Conservation (phyloP, 1,284 basidiomycete species). For the Hymenochaete sp. region DNA sequence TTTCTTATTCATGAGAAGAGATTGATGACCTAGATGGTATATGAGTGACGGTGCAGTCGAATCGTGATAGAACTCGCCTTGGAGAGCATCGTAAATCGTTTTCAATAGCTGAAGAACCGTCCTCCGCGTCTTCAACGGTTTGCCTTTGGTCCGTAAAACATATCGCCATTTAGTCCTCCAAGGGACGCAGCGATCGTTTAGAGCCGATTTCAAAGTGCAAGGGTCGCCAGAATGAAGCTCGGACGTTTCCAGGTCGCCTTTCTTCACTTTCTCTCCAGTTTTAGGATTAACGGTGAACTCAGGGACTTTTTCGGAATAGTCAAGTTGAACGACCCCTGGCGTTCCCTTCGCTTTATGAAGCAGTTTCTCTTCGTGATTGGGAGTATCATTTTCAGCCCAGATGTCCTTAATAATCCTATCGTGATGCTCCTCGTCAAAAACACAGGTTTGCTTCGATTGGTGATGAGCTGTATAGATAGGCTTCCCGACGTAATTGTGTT, state of each 20-base stretch:
- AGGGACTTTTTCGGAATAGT: no score
- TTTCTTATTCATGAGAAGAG: not conserved
- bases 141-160: not conserved
- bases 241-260: no score
- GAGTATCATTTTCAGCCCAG: not conserved
- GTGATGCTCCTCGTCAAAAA: not conserved
- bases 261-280: no score
- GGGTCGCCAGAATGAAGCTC: no score
- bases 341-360: no score
- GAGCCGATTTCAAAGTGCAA: no score
- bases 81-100: not conserved
- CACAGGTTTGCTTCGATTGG: not conserved
- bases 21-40: not conserved
- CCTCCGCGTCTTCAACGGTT: not conserved
- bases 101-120: not conserved
- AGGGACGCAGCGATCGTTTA: no score
- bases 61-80: not conserved
- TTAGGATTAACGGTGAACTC: no score
- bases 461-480: not conserved
- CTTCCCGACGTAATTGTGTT: not conserved
- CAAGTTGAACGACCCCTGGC: no score
- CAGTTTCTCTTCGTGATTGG: not conserved
- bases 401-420: slow-evolving; percentile 1
- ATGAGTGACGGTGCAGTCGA: not conserved
- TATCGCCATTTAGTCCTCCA: no score